Evolutionary conservation across 495 filamentous ascomycete species (phyloP), one percentile per base, ranked within the genome.

Genomic region (Oleoguttula mirabilis): DNA sequence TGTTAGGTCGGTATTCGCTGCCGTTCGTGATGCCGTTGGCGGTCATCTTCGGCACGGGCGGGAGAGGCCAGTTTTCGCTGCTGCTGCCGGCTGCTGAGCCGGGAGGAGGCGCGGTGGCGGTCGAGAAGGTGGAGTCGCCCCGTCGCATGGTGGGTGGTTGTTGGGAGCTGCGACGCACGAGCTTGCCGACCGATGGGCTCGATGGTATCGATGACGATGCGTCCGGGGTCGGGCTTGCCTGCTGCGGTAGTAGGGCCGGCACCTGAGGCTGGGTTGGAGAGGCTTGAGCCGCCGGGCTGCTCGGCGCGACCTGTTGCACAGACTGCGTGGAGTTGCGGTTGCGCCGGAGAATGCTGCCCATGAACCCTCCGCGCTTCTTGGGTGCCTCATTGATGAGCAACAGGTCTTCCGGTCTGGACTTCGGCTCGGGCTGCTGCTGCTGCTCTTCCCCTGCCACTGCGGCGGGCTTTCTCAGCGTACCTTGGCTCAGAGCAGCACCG

Each of bases 51-150:
- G 43, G 43, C 6, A 32, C 15, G 17, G 55, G 47, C 27, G 51
- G 44, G 10, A 60, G 52, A 10, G 59, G 57, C 51, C 51, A 59
- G 22, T 55, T 52, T 24, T 50, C 50, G 17, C 36, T 50, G 42
- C 22, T 16, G 7, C 14, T 27, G 5, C 11, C 4, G 14, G 35
- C 10, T 3, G 44, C n/a, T n/a, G 27, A n/a, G 6, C 14, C 23
- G 15, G 15, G 7, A 19, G 14, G 8, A 12, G 21, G 12, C 15
- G 36, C 36, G 8, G 47, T 45, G 23, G 41, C 47, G 30, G 4
- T 41, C 27, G 42, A 28, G 28, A 39, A 19, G 3, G 6, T 20
- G 17, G 41, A 40, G 14, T 45, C 28, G 28, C 32, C 36, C 3
- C 43, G 27, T 3, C 3, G 15, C 11, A 39, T 28, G 28, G 5